Percentiles rank a stretch among this genome's conserved stretches.
phyloP scores from a whole-genome alignment of 2,329 filamentous ascomycete genomes.

The Pseudocercospora pini-densiflorae region DNA sequence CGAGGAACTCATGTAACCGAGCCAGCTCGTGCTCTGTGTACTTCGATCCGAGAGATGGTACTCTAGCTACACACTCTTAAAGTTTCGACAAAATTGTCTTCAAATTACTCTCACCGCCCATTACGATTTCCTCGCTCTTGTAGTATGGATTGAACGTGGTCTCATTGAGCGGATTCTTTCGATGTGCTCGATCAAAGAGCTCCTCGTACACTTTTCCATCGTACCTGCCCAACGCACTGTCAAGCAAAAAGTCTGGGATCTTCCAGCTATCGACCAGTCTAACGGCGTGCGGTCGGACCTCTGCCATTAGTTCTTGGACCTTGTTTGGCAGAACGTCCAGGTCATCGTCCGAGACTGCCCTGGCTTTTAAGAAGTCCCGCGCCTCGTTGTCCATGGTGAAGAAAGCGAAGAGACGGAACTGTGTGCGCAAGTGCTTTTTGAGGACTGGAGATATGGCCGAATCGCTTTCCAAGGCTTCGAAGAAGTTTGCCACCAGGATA shows the following conservation, averaged over 20 bases:
- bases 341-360: conserved; percentile 47
- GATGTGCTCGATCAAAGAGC: conserved; percentile 56
- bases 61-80: conserved; percentile 22
- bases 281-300: conserved; percentile 57
- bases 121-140: conserved; percentile 54
- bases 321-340: conserved; percentile 47
- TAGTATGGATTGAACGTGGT: conserved; percentile 57
- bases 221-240: conserved; percentile 56
- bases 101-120: conserved; percentile 45
- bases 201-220: conserved; percentile 61
- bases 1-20: too few relatives aligned
- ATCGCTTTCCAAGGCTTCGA: conserved; percentile 42
- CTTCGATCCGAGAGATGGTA: neutral
- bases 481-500: conserved; percentile 54
- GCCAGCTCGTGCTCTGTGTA: neutral
- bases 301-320: conserved; percentile 53
- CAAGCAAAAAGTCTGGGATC: conserved; percentile 57
- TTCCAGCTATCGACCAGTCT: conserved; percentile 58
- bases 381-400: conserved; percentile 53
- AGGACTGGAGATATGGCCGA: conserved; percentile 35
- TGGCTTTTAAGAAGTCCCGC: conserved; percentile 52
- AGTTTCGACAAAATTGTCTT: conserved; percentile 39
- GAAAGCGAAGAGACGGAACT: conserved; percentile 56
- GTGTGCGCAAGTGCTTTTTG: conserved; percentile 44
- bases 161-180: conserved; percentile 56